These are phyloP conservation scores for Chalciporus piperatus DNA, from an alignment of 768 basidiomycete genomes.

Conservation along the genomic window DNA sequence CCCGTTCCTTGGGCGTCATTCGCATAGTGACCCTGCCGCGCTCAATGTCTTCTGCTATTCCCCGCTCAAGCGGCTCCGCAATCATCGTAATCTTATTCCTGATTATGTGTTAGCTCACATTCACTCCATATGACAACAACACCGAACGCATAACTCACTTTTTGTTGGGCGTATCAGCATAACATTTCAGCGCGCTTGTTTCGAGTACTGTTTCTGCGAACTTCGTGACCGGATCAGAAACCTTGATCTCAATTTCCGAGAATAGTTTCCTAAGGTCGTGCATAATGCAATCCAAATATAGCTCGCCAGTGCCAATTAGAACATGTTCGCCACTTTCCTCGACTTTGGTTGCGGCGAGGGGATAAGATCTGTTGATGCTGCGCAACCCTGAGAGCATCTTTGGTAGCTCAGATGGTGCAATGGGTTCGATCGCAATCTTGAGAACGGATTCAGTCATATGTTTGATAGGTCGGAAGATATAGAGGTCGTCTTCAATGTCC, in stretches of 20 bases:
- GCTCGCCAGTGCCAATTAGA: constrained; percentile 92
- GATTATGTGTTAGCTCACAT: constrained; percentile 12
- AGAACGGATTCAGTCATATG: constrained; percentile 97
- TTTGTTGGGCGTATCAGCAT: constrained; percentile 99
- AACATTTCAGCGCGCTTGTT: constrained; percentile 96
- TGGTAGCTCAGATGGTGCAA: constrained; percentile 94
- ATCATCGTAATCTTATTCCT: constrained; percentile 99
- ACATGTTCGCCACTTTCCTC: constrained; percentile 99
- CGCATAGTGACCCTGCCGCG: constrained; percentile 89
- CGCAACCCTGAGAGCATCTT: constrained; percentile 98
- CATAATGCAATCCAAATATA: constrained; percentile 96
- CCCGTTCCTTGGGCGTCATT: constrained; percentile 93
- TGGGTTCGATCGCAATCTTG: constrained; percentile 97
- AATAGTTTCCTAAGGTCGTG: constrained; percentile 91
- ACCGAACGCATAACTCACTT: constrained; percentile 54
- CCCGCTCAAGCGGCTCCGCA: constrained; percentile 93
- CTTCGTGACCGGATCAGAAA: constrained; percentile 97
- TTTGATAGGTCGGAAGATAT: constrained; percentile 94
- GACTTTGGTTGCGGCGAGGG: constrained; percentile 90
- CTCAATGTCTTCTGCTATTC: constrained; percentile 96
- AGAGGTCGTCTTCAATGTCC: constrained; percentile 78
- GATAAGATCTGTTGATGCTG: constrained; percentile 97
- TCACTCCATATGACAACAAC: constrained; percentile 6
- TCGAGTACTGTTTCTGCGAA: constrained; percentile 98
- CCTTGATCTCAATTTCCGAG: constrained; percentile 99